Evolutionary conservation across 192 early-diverging fungal species (phyloP).

Genomic region (Oehlia diaphana): DNA sequence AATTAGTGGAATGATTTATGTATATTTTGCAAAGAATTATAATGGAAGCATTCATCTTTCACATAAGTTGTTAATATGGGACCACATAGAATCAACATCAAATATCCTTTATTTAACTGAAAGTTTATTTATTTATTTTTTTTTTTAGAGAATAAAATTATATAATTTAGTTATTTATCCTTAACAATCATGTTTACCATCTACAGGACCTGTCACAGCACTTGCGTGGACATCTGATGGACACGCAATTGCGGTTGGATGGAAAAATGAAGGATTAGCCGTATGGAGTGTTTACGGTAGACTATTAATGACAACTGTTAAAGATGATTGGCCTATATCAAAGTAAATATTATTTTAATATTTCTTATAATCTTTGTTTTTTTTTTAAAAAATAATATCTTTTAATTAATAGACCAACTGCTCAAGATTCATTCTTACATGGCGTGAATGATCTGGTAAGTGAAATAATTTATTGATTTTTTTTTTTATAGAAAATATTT

Average conservation of each 20-base stretch:
- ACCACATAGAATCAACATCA: slow-evolving; percentile 25
- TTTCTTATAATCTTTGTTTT: not conserved
- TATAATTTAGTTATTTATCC: not conserved
- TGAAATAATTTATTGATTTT: not conserved
- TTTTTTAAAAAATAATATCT: not conserved
- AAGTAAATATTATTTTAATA: slow-evolving; percentile 33
- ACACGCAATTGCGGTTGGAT: slow-evolving; percentile 70
- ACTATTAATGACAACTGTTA: slow-evolving; percentile 55
- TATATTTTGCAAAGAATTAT: slow-evolving; percentile 57
- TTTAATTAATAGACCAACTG: slow-evolving; percentile 15
- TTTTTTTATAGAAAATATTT: not conserved
- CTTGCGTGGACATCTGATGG: slow-evolving; percentile 77
- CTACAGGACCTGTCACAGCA: slow-evolving; percentile 44
- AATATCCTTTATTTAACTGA: slow-evolving; percentile 19
- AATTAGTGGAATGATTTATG: slow-evolving; percentile 49
- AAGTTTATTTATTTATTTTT: too few species aligned
- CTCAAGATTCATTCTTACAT: slow-evolving; percentile 58
- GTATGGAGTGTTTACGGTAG: slow-evolving; percentile 82
- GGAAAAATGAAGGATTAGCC: slow-evolving; percentile 61
- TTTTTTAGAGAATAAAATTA: not conserved
- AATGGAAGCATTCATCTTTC: slow-evolving; percentile 44
- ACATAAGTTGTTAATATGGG: slow-evolving; percentile 41
- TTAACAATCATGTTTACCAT: slow-evolving; percentile 19
- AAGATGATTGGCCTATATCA: slow-evolving; percentile 46
- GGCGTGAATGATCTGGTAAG: slow-evolving; percentile 61